Evolutionary conservation across 2,329 filamentous ascomycete genomes (phyloP).

Genomic region (Chrysosporium keratinophilum): DNA sequence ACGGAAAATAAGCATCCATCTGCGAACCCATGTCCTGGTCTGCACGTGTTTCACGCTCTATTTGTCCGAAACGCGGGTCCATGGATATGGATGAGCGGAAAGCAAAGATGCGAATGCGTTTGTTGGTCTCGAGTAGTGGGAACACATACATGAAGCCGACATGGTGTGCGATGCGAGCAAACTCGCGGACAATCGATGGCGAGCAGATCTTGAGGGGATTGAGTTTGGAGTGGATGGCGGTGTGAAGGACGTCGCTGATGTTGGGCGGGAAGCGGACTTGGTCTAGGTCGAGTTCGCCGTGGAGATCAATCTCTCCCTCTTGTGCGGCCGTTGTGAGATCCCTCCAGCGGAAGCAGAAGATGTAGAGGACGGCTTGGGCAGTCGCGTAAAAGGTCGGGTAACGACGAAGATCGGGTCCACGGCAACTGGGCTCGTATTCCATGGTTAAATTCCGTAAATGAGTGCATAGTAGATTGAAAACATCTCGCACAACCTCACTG

Average conservation of each 20-base stretch:
- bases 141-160: conserved; percentile 84
- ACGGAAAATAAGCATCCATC: conserved; percentile 90
- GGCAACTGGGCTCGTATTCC: conserved; percentile 61
- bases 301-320: conserved; percentile 41
- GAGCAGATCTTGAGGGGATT: conserved; percentile 95
- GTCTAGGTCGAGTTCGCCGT: conserved; percentile 49
- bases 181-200: conserved; percentile 79
- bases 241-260: conserved; percentile 62
- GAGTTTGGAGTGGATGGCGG: conserved; percentile 74
- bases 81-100: conserved; percentile 39
- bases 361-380: conserved; percentile 82
- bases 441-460: conserved; percentile 67
- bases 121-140: conserved; percentile 81
- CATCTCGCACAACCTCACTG: conserved; percentile 63
- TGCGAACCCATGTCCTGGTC: conserved; percentile 70
- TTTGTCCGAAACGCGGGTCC: conserved; percentile 32
- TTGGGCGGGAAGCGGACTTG: conserved; percentile 69
- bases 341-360: conserved; percentile 96
- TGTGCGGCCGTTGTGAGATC: conserved; percentile 59
- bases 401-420: conserved; percentile 72
- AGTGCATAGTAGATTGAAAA: conserved; percentile 67
- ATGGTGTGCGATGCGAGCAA: conserved; percentile 76
- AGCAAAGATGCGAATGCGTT: conserved; percentile 69
- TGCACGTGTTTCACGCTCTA: conserved; percentile 46
- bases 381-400: conserved; percentile 80